These are phyloP conservation scores for Corinectria fuckeliana DNA, from an alignment of 2,329 filamentous ascomycete species.

Conservation along the genomic window DNA sequence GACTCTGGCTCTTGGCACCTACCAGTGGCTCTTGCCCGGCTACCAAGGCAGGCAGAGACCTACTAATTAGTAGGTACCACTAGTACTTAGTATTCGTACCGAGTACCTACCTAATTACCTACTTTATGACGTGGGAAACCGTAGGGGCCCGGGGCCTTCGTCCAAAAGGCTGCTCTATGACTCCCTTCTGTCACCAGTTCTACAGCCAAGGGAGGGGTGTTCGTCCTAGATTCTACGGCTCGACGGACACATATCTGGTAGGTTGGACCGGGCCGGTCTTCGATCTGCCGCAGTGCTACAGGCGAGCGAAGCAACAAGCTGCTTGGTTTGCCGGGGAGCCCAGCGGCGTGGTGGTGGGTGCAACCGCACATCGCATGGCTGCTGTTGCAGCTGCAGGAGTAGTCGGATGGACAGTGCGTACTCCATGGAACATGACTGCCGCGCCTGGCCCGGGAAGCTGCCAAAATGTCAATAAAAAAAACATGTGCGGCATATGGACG, in stretches of 20 bases:
- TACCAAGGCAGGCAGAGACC: no score
- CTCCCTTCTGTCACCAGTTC: background rate
- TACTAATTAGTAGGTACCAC: constrained; percentile 27
- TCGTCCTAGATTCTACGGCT: constrained; percentile 32
- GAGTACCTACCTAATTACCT: background rate
- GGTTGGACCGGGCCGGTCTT: constrained; percentile 33
- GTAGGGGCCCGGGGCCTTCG: background rate
- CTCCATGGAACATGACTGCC: constrained; percentile 28
- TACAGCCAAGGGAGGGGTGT: constrained; percentile 14
- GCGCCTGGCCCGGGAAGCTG: constrained; percentile 38
- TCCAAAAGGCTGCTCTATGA: background rate
- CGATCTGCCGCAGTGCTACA: constrained; percentile 21
- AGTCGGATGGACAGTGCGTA: constrained; percentile 12
- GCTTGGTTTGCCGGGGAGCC: constrained; percentile 20
- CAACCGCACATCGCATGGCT: constrained; percentile 3
- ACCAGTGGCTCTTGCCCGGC: background rate
- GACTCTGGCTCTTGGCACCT: constrained; percentile 15
- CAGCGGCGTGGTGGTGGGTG: constrained; percentile 19
- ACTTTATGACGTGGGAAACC: background rate
- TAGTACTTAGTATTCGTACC: background rate
- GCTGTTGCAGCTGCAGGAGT: constrained; percentile 7
- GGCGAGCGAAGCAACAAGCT: constrained; percentile 15
- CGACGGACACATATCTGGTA: constrained; percentile 23
- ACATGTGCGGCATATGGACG: constrained; percentile 3
- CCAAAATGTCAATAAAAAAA: constrained; percentile 25